Evolutionary conservation across 2,329 filamentous ascomycete species (phyloP).

Genomic region (Paraconiothyrium brasiliense): DNA sequence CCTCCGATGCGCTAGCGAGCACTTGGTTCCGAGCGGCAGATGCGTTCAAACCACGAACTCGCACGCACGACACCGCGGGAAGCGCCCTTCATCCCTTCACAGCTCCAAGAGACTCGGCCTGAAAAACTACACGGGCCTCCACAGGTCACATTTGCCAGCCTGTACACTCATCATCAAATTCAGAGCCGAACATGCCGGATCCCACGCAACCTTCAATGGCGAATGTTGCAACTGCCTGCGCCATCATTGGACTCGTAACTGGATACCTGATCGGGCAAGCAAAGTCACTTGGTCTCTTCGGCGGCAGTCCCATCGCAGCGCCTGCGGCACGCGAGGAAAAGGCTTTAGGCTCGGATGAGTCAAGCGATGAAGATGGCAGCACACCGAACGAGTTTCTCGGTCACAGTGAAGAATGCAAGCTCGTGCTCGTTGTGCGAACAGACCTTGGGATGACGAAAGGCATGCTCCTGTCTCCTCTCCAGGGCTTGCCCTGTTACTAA

Average conservation of each 20-base stretch:
- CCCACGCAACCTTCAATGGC: slow-evolving; percentile 61
- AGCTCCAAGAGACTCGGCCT: too few species aligned
- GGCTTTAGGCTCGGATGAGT: slow-evolving; percentile 36
- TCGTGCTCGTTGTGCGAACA: slow-evolving; percentile 90
- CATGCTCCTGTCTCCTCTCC: slow-evolving; percentile 52
- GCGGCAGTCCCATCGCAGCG: slow-evolving; percentile 56
- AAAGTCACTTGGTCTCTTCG: slow-evolving; percentile 77
- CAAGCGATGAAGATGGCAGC: slow-evolving; percentile 41
- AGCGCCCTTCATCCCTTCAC: background rate
- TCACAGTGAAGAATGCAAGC: slow-evolving; percentile 84
- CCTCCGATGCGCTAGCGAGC: background rate
- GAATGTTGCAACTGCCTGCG: slow-evolving; percentile 75
- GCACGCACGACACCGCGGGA: background rate
- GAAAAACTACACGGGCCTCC: too few species aligned
- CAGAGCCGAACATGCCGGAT: slow-evolving; percentile 39
- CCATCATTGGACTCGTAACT: slow-evolving; percentile 75
- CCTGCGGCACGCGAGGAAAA: slow-evolving; percentile 26
- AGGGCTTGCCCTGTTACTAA: background rate
- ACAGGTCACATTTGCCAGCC: too few species aligned
- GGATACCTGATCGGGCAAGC: slow-evolving; percentile 78
- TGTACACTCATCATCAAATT: background rate
- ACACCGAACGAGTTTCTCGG: slow-evolving; percentile 56
- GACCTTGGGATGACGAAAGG: slow-evolving; percentile 98
- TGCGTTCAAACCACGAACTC: background rate
- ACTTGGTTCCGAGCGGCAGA: background rate